Conservation (phyloP, 2,329 filamentous ascomycete species). For the Pseudocercospora musae region DNA sequence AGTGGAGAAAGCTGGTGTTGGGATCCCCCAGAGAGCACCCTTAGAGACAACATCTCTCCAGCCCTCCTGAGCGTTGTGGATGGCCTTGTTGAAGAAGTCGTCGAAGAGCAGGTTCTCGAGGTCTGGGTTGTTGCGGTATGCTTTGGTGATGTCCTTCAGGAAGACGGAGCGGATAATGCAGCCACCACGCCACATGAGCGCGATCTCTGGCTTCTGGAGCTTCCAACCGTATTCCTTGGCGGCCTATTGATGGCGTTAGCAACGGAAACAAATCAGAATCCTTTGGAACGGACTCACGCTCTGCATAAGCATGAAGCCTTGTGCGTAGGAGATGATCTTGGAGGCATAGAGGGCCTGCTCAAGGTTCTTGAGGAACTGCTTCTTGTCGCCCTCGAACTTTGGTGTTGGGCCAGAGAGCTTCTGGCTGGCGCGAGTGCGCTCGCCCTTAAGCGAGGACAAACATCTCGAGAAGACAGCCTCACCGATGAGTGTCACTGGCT, state of each 20-base stretch:
- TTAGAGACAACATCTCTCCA: conserved; percentile 92
- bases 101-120: conserved; percentile 98
- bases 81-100: conserved; percentile 99
- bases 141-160: conserved; percentile 98
- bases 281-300: conserved; percentile 59
- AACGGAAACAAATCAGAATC: conserved; percentile 1
- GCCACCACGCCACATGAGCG: conserved; percentile 99
- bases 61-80: conserved; percentile 86
- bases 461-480: conserved; percentile 95
- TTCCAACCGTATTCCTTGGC: conserved; percentile 97
- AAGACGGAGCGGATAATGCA: conserved; percentile 99
- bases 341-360: conserved; percentile 99
- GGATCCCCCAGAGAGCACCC: conserved; percentile 90
- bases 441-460: conserved; percentile 88
- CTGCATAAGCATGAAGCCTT: conserved; percentile 99
- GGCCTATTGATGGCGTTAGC: conserved; percentile 55
- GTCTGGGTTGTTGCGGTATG: conserved; percentile 90
- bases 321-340: conserved; percentile 99
- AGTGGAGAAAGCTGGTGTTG: conserved; percentile 93
- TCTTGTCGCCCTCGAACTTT: conserved; percentile 84
- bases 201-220: conserved; percentile 99
- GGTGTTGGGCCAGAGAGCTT: conserved; percentile 74
- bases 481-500: conserved; percentile 96
- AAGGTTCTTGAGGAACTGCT: conserved; percentile 91
- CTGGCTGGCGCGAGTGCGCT: conserved; percentile 78